Evolutionary conservation across 495 filamentous ascomycete genomes (phyloP), one percentile per base, ranked within the genome.

Genomic region (Penicillium nucicola): DNA sequence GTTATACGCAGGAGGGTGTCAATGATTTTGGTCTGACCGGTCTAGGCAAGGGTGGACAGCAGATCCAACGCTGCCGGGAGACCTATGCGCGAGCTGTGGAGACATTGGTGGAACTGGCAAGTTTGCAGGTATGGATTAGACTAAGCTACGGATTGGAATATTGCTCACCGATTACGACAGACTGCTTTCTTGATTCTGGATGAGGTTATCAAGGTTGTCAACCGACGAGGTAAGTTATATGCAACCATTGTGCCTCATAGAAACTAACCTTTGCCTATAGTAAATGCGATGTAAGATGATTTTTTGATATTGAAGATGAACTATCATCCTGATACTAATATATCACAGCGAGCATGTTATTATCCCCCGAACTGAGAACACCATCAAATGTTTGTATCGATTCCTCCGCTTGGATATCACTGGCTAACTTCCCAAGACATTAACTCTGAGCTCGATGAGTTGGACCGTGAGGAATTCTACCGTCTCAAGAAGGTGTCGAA

Each of bases 191-290:
- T 99, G 33, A 97, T 96, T 54, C 67, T 99, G 52, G 93, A 99
- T 65, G 95, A 97, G 64, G 95, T 99, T 46, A 99, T 99, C 71
- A 99, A 99, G 77, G 89, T 97, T 20, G 93, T 99, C 28, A 99
- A 97, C 68, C 84, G 93, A 53, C 86, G 93, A 89, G 86, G 84
- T 86, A 72, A 68, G 79, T 62, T 22, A 19, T 33, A 10, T 23
- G n/a, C 2, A 25, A 37, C 12, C 19, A 20, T 15, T n/a, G 25
- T 42, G 5, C 37, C 9, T 17, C 41, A 28, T 42, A 44, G 28
- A 5, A 34, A 39, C 58, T 69, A 53, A 83, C 57, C 15, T 17
- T 5, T 48, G 2, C 41, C 14, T 31, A 50, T 45, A 88, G 92
- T 97, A 14, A 97, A 97, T 71, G 92, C 92, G 32, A 97, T 97